Evolutionary conservation across 2,329 filamentous ascomycete genomes (phyloP), one percentile per base, ranked within the genome.

Genomic region (Pestalotiopsis fici): DNA sequence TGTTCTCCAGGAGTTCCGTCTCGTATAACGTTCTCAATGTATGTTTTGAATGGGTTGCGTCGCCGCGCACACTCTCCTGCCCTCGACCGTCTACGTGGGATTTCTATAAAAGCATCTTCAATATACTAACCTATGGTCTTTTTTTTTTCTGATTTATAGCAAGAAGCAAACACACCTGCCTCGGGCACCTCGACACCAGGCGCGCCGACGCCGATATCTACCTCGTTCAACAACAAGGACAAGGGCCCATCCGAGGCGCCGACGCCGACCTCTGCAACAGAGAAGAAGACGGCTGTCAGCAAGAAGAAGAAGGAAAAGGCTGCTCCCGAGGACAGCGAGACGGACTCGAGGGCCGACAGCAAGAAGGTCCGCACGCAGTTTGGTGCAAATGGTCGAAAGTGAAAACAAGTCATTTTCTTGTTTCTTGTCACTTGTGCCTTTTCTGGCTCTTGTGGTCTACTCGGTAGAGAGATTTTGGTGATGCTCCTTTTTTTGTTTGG

Each of bases 1-100:
- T 95, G 65, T 95, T 95, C 78, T 88, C 89, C 67, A 82, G 85
- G 71, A 88, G 88, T 21, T 88, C 89, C n/a, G 83, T 90, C 50
- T 90, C 87, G 1, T 90, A 90, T 72, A 86, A 87, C 68, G 79
- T 83, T 7, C 78, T 78, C 43, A 76, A 78, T 59, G 80, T 80
- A 74, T 68, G 78, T 69, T 69, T 35, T n/a, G n/a, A 35, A 35
- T 35, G 31, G n/a, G 31, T 35, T 35, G 31, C 31, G 11, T 35
- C 11, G 31, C n/a, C 31, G 31, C 31, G 11, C 31, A 35, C 6
- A 35, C 11, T 35, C 31, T 35, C 11, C 31, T 35, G 6, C 31
- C 31, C 4, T 35, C 31, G 11, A 6, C 31, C n/a, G n/a, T n/a
- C n/a, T n/a, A 35, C 31, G 31, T 35, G 31, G 31, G 31, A n/a